phyloP scores from a whole-genome alignment of 2,329 filamentous ascomycete genomes.

The Ophiostoma sp. region DNA sequence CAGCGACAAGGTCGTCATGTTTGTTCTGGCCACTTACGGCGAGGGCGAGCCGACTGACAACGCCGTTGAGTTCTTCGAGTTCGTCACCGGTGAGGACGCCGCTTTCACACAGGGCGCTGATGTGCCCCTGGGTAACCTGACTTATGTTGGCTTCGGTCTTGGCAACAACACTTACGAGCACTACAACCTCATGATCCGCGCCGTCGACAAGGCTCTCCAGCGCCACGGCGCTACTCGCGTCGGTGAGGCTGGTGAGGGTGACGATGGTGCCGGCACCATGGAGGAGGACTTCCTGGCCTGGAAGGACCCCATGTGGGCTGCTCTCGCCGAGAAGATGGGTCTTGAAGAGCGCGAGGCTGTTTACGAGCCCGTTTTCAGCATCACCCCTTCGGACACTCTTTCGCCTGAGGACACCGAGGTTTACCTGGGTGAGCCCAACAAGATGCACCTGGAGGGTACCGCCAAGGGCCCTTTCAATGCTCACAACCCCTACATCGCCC shows the following conservation, averaged over 20 bases:
- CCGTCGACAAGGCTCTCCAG: slow-evolving; percentile 76
- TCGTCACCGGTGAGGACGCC: slow-evolving; percentile 78
- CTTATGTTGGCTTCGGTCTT: slow-evolving; percentile 92
- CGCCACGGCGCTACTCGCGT: slow-evolving; percentile 83
- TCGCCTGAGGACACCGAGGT: slow-evolving; percentile 75
- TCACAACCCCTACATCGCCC: slow-evolving; percentile 95
- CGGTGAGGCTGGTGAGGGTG: slow-evolving; percentile 87
- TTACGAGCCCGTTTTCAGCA: slow-evolving; percentile 88
- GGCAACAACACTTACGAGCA: slow-evolving; percentile 99
- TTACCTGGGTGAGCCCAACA: slow-evolving; percentile 94
- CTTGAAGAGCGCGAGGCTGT: slow-evolving; percentile 94
- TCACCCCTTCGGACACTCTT: slow-evolving; percentile 74
- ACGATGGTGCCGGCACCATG: slow-evolving; percentile 98
- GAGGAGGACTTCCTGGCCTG: slow-evolving; percentile 98
- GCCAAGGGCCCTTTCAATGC: slow-evolving; percentile 90
- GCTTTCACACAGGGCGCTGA: slow-evolving; percentile 75
- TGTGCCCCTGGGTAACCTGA: slow-evolving; percentile 75
- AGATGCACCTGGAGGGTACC: slow-evolving; percentile 84
- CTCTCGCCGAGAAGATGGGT: slow-evolving; percentile 77
- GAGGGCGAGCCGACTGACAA: slow-evolving; percentile 99
- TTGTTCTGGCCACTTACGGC: slow-evolving; percentile 94
- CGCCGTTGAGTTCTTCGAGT: slow-evolving; percentile 98
- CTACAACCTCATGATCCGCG: slow-evolving; percentile 98
- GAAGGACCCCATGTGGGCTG: slow-evolving; percentile 99
- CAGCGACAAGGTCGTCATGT: slow-evolving; percentile 88